phyloP scores from a whole-genome alignment of 139 green algal species.

The Chlorella sp. region DNA sequence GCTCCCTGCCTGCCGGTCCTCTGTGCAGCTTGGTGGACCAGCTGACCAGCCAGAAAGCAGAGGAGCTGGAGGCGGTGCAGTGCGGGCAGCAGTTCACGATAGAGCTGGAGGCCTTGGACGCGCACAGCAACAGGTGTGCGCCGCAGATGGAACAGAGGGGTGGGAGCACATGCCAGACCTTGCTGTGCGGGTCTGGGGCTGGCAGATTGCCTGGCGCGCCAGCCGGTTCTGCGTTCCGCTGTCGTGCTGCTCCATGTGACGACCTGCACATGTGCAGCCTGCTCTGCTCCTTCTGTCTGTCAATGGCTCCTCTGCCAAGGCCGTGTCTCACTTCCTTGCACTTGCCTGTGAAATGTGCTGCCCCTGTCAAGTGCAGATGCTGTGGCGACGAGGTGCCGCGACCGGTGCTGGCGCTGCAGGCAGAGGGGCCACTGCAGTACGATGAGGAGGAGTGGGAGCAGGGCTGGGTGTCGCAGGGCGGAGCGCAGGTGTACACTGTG shows the following conservation, averaged over 20 bases:
- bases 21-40: constrained; percentile 50
- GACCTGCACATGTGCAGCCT: too few relatives aligned
- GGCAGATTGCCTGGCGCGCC: too few relatives aligned
- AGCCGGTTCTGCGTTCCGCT: too few relatives aligned
- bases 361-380: constrained; percentile 4
- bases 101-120: constrained; percentile 67
- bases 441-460: constrained; percentile 47
- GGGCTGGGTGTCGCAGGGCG: constrained; percentile 46
- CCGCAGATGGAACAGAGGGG: not conserved
- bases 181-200: not conserved
- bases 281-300: not conserved
- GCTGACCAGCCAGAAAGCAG: constrained; percentile 30
- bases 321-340: not conserved
- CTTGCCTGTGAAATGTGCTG: not conserved
- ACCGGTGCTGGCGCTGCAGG: constrained; percentile 42
- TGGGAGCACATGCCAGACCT: not conserved
- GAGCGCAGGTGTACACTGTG: constrained; percentile 55
- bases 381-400: constrained; percentile 24
- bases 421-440: constrained; percentile 45
- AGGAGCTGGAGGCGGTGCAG: constrained; percentile 48
- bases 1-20: not conserved
- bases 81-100: constrained; percentile 64
- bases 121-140: constrained; percentile 60
- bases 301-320: not conserved
- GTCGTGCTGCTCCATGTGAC: too few relatives aligned